Base-by-base conservation (phyloP, 129 eudicot genomes). In the Gnaphalium uliginosum region DNA sequence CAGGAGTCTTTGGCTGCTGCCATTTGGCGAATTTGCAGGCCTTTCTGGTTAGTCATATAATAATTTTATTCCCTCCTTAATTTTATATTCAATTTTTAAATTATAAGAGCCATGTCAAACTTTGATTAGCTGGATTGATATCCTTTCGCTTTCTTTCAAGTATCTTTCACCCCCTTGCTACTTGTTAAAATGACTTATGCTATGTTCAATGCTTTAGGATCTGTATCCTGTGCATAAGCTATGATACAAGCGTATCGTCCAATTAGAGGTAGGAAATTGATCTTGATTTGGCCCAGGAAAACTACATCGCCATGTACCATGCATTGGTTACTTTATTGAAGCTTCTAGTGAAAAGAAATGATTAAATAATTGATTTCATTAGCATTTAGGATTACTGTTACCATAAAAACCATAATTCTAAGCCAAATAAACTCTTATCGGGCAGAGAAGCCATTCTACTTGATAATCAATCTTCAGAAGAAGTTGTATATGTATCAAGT, bases 1-100 rank as follows among this genome's bases (percentile, higher is more conserved):
- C 61, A 81, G 61, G 70, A 80, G 82, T 85, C 86, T 66, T 60
- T 58, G 58, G 68, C 15, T 71, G 86, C 88, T 84, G 93, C 93
- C 96, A 90, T 71, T 88, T 90, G 96, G 96, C 87, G 89, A 83
- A 39, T 79, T 64, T 50, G 79, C 83, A 73, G 83, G 82, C 81
- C 81, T 72, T 76, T 53, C 64, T n/a, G 84, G 80, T 83, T 33
- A 78, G 83, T 88, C 68, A 39, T 72, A 81, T 70, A 39, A 53
- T 81, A 69, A 23, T 66, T 26, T 39, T 71, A 77, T 76, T 81
- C 86, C 69, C 66, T 63, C n/a, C 23, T 63, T 32, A 66, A 62
- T 79, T 78, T 71, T 78, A 41, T 72, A 83, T 81, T 82, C 62
- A 69, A 15, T 80, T 56, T n/a, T 66, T 21, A 54, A 27, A 80